Evolutionary conservation across 1,284 basidiomycete genomes (phyloP), one percentile per base, ranked within the genome.

Genomic region (Pterulicium gracile): DNA sequence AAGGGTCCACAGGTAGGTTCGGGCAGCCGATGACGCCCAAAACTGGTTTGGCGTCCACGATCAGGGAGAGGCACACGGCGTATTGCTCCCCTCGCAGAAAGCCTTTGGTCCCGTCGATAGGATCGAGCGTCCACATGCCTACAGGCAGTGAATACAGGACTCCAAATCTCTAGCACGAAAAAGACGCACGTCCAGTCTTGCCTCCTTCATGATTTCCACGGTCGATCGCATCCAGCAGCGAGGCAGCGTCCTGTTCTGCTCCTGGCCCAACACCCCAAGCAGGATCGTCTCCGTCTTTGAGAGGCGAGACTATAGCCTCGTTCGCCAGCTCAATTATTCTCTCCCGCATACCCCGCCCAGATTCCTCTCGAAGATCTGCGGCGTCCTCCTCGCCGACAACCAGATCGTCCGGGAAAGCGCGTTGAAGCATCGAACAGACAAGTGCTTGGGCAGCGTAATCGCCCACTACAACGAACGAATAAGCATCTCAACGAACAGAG

Each of bases 311-410:
- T 44, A 98, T 69, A 0, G 89, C 81, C 44, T 91, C 85, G 57
- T 91, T 94, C 4, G 92, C 89, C 22, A 98, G 80, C 21, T 75
- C 64, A 41, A 90, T 73, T 47, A 98, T 88, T 44, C 89, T 77
- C 21, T 77, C 69, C 21, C 81, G 63, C 50, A 96, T 65, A 1
- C 61, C 64, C 14, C 62, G 64, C 23, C 72, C 74, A 4, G 68
- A 65, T 14, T 73, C 73, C 2, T 58, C 59, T 7, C 87, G 77
- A 4, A 97, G 66, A 51, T 94, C 91, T 0, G 76, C 71, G 0
- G 94, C 83, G 61, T 97, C 92, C 65, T 98, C 96, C 65, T 99
- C 96, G 23, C 94, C 96, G 24, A 98, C 85, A 58, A 98, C 91
- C 14, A 77, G 77, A 64, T 98, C 94, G 0, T 74, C 56, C 0